Evolutionary conservation across 2,329 filamentous ascomycete genomes (phyloP).

Genomic region (Zymoseptoria pseudotritici): DNA sequence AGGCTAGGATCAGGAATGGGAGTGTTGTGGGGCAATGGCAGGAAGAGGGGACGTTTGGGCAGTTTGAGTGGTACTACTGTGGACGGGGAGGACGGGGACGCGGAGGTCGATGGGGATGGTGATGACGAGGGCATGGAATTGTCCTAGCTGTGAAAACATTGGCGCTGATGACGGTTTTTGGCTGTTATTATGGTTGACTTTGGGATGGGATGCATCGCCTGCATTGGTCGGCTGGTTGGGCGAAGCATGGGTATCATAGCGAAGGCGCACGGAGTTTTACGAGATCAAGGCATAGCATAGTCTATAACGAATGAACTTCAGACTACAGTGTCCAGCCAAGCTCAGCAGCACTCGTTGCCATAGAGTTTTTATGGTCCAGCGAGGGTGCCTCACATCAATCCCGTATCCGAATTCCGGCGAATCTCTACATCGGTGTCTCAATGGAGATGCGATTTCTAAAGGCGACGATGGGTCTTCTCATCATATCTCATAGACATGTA

Average conservation of each 20-base stretch:
- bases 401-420: too few relatives aligned
- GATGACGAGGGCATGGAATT: constrained; percentile 30
- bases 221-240: background rate
- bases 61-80: constrained; percentile 38
- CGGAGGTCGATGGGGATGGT: constrained; percentile 20
- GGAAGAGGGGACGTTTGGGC: constrained; percentile 38
- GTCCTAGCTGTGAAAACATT: constrained; percentile 1
- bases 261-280: background rate
- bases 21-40: constrained; percentile 28
- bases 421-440: too few relatives aligned
- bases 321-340: too few relatives aligned
- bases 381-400: too few relatives aligned
- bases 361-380: too few relatives aligned
- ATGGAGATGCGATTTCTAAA: too few relatives aligned
- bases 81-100: constrained; percentile 35
- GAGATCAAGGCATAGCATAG: background rate
- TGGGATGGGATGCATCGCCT: background rate
- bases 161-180: background rate
- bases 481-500: too few relatives aligned
- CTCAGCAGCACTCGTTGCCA: too few relatives aligned
- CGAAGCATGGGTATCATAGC: background rate
- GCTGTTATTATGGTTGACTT: background rate
- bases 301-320: background rate
- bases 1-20: constrained; percentile 35
- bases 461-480: too few relatives aligned